phyloP scores from a whole-genome alignment of 2,329 filamentous ascomycete species.

The Periglandula ipomoeae region DNA sequence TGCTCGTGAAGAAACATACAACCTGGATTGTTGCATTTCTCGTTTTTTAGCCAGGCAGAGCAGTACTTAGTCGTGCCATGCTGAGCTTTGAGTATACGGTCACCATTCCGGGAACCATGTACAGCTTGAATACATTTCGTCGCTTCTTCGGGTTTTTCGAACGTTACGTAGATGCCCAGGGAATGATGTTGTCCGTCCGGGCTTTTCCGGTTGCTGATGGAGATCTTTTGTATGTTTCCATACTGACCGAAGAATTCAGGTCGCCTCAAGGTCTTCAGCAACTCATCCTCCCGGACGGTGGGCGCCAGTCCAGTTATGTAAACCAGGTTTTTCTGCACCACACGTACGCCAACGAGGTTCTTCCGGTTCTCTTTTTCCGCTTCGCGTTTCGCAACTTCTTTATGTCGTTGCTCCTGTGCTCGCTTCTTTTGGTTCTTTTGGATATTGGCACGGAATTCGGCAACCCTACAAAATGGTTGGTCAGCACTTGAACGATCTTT shows the following conservation, averaged over 20 bases:
- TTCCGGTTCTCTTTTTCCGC: slow-evolving; percentile 93
- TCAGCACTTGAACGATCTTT: too few species aligned
- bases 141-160: slow-evolving; percentile 84
- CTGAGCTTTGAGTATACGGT: slow-evolving; percentile 70
- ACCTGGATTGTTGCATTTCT: slow-evolving; percentile 88
- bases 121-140: slow-evolving; percentile 84
- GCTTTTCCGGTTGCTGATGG: slow-evolving; percentile 90
- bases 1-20: slow-evolving; percentile 98
- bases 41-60: slow-evolving; percentile 89
- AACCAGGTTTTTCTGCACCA: slow-evolving; percentile 97
- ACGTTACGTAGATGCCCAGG: slow-evolving; percentile 97
- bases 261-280: slow-evolving; percentile 82
- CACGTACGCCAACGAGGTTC: slow-evolving; percentile 87
- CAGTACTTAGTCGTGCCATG: slow-evolving; percentile 96
- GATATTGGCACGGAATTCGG: slow-evolving; percentile 67
- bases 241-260: slow-evolving; percentile 97
- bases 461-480: slow-evolving; percentile 41
- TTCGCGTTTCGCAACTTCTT: slow-evolving; percentile 92
- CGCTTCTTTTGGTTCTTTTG: slow-evolving; percentile 91
- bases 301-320: slow-evolving; percentile 95
- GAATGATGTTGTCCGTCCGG: slow-evolving; percentile 70
- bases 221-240: slow-evolving; percentile 96
- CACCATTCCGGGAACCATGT: slow-evolving; percentile 85
- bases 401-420: slow-evolving; percentile 72
- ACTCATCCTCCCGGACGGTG: slow-evolving; percentile 81